Evolutionary conservation across 2,329 filamentous ascomycete species (phyloP).

Genomic region (Penicillium sp.): DNA sequence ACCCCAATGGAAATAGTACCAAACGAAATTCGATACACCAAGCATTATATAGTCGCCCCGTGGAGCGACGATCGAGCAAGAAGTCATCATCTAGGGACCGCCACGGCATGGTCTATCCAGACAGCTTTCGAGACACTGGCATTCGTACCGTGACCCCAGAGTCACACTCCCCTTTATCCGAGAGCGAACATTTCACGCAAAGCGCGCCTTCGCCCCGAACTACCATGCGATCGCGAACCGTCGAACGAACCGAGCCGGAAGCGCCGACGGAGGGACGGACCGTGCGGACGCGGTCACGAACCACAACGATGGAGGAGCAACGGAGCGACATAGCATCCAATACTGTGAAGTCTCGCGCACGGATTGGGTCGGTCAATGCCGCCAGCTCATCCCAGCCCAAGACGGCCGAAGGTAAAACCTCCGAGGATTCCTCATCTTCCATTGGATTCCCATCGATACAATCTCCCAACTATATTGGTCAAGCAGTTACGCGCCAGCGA

Average conservation of each 20-base stretch:
- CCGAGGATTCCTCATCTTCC: slow-evolving; percentile 42
- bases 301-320: slow-evolving; percentile 45
- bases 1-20: slow-evolving; percentile 34
- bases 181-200: slow-evolving; percentile 35
- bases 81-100: slow-evolving; percentile 49
- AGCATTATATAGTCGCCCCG: slow-evolving; percentile 38
- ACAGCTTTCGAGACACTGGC: slow-evolving; percentile 45
- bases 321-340: slow-evolving; percentile 38
- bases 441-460: slow-evolving; percentile 52
- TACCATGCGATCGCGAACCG: slow-evolving; percentile 33
- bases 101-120: slow-evolving; percentile 48
- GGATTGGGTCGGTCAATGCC: slow-evolving; percentile 43
- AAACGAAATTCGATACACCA: slow-evolving; percentile 43
- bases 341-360: slow-evolving; percentile 35
- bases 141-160: slow-evolving; percentile 51
- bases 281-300: slow-evolving; percentile 41
- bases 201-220: slow-evolving; percentile 38
- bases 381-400: slow-evolving; percentile 34
- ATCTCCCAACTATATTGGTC: slow-evolving; percentile 38
- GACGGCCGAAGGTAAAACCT: slow-evolving; percentile 37
- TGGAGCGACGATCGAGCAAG: slow-evolving; percentile 48
- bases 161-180: slow-evolving; percentile 41
- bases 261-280: slow-evolving; percentile 30
- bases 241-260: slow-evolving; percentile 39
- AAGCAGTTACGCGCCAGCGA: slow-evolving; percentile 34